Conservation (phyloP, 2,329 filamentous ascomycete species). For the Karstenula rhodostoma region DNA sequence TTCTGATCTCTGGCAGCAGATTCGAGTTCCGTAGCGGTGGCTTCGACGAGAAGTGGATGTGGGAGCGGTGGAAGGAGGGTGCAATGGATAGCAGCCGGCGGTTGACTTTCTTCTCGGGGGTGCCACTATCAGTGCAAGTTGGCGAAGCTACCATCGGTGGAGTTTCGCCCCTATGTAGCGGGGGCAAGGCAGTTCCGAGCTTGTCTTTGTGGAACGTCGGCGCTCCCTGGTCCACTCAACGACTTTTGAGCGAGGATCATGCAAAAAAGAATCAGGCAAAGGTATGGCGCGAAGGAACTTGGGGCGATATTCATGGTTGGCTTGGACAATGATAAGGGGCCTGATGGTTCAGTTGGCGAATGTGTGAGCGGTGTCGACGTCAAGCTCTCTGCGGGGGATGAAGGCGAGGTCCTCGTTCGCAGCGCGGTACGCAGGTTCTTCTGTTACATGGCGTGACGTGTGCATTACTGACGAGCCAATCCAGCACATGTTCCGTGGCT, state of each 20-base stretch:
- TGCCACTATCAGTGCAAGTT: constrained; percentile 48
- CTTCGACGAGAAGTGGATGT: constrained; percentile 48
- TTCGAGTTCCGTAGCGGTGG: constrained; percentile 48
- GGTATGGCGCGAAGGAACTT: constrained; percentile 57
- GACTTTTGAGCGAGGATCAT: constrained; percentile 59
- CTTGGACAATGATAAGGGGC: constrained; percentile 38
- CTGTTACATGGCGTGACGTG: not conserved
- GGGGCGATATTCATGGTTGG: constrained; percentile 54
- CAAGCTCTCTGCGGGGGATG: constrained; percentile 54
- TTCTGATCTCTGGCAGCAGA: constrained; percentile 40
- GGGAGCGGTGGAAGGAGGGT: constrained; percentile 45
- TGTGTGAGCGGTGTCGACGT: constrained; percentile 51
- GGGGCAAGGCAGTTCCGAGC: constrained; percentile 54
- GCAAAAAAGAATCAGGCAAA: constrained; percentile 53
- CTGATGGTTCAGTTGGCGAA: constrained; percentile 48
- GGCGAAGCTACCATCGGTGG: constrained; percentile 35
- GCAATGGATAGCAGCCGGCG: constrained; percentile 30
- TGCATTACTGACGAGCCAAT: constrained; percentile 9
- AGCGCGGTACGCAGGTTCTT: constrained; percentile 36
- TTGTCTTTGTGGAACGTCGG: constrained; percentile 58
- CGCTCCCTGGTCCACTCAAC: constrained; percentile 59
- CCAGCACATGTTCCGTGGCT: constrained; percentile 53
- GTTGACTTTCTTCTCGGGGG: constrained; percentile 46
- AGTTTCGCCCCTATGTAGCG: constrained; percentile 51
- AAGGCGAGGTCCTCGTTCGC: constrained; percentile 58